Conservation (phyloP, 2,329 filamentous ascomycete species). For the Ascochyta viciae-villosae region DNA sequence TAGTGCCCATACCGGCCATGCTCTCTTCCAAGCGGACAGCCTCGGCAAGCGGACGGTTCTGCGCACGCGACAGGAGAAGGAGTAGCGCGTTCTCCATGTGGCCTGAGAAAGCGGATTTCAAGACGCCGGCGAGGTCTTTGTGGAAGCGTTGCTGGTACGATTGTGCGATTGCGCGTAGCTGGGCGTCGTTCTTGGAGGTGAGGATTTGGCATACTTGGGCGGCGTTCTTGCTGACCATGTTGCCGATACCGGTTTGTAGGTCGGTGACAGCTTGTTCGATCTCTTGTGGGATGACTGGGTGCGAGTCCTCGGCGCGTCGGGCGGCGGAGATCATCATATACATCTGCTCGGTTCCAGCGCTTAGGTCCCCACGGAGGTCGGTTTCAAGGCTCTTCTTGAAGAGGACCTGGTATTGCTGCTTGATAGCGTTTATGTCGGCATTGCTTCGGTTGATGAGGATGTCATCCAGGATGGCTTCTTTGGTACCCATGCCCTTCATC, state of each 20-base stretch:
- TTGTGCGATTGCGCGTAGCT: constrained; percentile 81
- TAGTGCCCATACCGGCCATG: constrained; percentile 88
- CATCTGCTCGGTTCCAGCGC: constrained; percentile 82
- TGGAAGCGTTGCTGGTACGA: constrained; percentile 78
- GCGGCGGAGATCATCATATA: constrained; percentile 83
- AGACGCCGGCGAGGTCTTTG: constrained; percentile 72
- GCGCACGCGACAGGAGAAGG: constrained; percentile 77
- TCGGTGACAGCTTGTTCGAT: constrained; percentile 78
- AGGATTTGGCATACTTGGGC: constrained; percentile 81
- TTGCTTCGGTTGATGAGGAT: constrained; percentile 83
- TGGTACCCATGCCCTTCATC: constrained; percentile 82
- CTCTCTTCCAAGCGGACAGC: constrained; percentile 81
- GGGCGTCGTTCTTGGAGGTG: constrained; percentile 76
- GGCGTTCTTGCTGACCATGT: constrained; percentile 74
- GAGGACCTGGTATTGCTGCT: constrained; percentile 73
- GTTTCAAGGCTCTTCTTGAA: constrained; percentile 72
- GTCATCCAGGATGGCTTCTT: constrained; percentile 85
- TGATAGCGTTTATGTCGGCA: constrained; percentile 87
- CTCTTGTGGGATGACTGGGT: constrained; percentile 74
- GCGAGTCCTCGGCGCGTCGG: constrained; percentile 77
- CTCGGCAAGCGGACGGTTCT: constrained; percentile 84
- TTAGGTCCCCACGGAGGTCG: constrained; percentile 79
- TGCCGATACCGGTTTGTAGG: constrained; percentile 72
- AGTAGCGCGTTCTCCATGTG: constrained; percentile 90
- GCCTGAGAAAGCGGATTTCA: constrained; percentile 84